A percentile compares a stretch with the other conserved stretches of the same genome.
phyloP scores from a whole-genome alignment of 1,139 yeast species.

The Fermentozyma sake region DNA sequence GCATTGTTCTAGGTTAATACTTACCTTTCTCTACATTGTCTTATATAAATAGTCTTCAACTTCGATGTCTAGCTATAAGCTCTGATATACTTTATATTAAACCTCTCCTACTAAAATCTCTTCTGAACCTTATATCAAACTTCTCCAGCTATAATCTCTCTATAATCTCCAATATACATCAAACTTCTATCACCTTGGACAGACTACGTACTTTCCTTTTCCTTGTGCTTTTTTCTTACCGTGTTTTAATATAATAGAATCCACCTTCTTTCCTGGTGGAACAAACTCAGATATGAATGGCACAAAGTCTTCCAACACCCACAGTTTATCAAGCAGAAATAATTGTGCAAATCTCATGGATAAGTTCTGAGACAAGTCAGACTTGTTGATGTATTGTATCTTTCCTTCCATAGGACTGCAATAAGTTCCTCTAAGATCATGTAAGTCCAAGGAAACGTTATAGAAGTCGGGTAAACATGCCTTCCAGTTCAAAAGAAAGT shows the following conservation, averaged over 20 bases:
- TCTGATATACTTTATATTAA: too few relatives aligned
- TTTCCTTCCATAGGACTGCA: slow-evolving; percentile 40
- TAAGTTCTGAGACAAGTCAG: slow-evolving; percentile 47
- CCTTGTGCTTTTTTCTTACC: slow-evolving; percentile 65
- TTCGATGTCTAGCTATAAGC: too few relatives aligned
- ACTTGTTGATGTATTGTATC: slow-evolving; percentile 50
- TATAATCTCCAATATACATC: background rate
- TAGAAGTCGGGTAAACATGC: slow-evolving; percentile 61
- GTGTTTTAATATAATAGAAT: slow-evolving; percentile 68
- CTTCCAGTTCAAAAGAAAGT: slow-evolving; percentile 61
- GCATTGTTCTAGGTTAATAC: too few relatives aligned
- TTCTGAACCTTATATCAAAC: too few relatives aligned
- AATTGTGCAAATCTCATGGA: slow-evolving; percentile 55
- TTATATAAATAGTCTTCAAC: too few relatives aligned
- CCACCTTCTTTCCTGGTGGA: slow-evolving; percentile 55
- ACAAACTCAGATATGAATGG: slow-evolving; percentile 65
- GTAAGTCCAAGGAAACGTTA: slow-evolving; percentile 51
- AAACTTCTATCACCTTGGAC: slow-evolving; percentile 7
- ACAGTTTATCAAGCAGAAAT: slow-evolving; percentile 54
- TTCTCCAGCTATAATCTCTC: too few relatives aligned
- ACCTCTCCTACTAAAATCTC: too few relatives aligned
- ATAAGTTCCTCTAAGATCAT: slow-evolving; percentile 51
- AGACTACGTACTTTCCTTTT: slow-evolving; percentile 24
- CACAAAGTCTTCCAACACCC: slow-evolving; percentile 69
- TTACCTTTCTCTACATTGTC: too few relatives aligned